Base-by-base conservation (phyloP, 139 green algal species). In the Tetraselmis striata region DNA sequence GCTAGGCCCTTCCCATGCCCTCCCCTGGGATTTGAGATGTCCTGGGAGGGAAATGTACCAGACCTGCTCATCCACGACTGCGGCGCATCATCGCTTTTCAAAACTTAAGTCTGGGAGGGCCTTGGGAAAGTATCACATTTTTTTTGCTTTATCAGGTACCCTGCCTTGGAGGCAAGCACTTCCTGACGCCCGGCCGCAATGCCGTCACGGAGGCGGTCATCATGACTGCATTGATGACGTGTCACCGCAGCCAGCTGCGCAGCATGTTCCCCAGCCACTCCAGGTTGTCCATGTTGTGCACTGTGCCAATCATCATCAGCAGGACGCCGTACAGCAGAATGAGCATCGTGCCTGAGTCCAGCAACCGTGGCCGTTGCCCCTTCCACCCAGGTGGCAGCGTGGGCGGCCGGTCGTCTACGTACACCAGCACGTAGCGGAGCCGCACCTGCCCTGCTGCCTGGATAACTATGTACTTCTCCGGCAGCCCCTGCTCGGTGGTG, bases 401-500 rank as follows among this genome's bases (percentile, higher is more conserved):
- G 31, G 59, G 24, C 31, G 29, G 30, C 25, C 11, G 25, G 29
- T 79, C 59, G 74, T 89, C 85, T 18, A 67, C 75, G 85, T 84
- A 89, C 1, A 89, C 1, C 5, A 85, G 58, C n/a, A 89, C 80
- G 59, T 84, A 84, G 25, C 80, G 30, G 31, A 89, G 29, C 1
- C 81, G 83, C 11, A 87, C 79, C 1, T 80, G 82, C 2, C 85
- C 83, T 1, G 80, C 29, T 2, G 77, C 74, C 78, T 84, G 32
- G 22, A 89, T 83, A 27, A 89, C 28, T 25, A 87, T 45, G 83
- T 89, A 89, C 1, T 79, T 83, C 18, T 85, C 77, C 0, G 85
- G 85, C 28, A 89, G 77, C 18, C 30, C 30, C 23, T 27, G 27
- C 23, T 25, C 32, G 23, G n/a, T 58, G 31, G 25, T 59, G 24